Percentiles rank a stretch among this genome's conserved stretches.
Evolutionary conservation across 768 basidiomycete genomes (phyloP).

Genomic region (Roridomyces roridus): DNA sequence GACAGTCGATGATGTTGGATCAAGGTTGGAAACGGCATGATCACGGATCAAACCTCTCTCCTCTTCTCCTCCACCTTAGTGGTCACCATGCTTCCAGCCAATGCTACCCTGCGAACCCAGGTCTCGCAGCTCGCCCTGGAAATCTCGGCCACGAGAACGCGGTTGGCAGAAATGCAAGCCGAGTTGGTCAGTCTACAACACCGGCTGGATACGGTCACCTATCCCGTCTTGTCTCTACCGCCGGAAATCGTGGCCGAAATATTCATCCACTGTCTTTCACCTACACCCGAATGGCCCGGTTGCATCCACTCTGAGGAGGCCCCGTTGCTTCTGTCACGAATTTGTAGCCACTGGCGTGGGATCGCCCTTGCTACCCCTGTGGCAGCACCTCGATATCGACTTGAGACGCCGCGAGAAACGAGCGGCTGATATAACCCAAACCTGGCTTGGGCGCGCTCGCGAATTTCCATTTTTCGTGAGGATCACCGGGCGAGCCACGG

Average conservation of each 20-base stretch:
- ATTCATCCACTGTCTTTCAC: conserved; percentile 4
- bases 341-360: conserved; percentile 5
- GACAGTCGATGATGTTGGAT: no score
- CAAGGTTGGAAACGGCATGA: no score
- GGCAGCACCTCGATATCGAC: background rate
- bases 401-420: no score
- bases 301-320: background rate
- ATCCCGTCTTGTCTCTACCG: conserved; percentile 11
- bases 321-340: background rate
- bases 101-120: no score
- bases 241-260: conserved; percentile 17
- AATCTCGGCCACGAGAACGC: no score
- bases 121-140: no score
- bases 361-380: conserved; percentile 9
- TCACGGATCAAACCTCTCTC: no score
- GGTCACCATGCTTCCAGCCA: no score
- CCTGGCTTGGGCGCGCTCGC: conserved; percentile 3
- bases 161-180: no score
- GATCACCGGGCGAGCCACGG: background rate
- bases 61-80: no score
- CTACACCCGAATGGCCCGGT: background rate
- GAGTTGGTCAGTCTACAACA: no score
- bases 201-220: conserved; percentile 4
- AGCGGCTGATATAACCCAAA: background rate
- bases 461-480: background rate